Percentiles rank a stretch among this genome's conserved stretches.
Conservation (phyloP, 345 rosid genomes). For the Aurinia saxatilis region DNA sequence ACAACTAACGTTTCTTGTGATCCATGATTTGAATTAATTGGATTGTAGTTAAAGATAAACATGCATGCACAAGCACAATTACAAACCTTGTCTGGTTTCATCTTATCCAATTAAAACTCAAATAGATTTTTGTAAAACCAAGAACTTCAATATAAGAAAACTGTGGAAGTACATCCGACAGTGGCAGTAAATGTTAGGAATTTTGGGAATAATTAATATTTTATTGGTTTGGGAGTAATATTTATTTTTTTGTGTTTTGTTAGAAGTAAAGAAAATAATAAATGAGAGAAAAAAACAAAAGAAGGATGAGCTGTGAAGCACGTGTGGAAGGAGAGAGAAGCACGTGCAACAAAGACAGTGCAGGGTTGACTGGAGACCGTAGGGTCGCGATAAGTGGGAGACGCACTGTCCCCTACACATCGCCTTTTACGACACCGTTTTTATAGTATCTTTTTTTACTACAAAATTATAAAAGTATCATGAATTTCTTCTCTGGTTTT, state of each 20-base stretch:
- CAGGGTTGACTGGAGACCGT: conserved; percentile 66
- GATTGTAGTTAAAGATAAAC: conserved; percentile 14
- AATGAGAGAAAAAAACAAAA: not conserved
- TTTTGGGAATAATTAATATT: conserved; percentile 26
- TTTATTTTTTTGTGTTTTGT: not conserved
- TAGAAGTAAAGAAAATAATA: not conserved
- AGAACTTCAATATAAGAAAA: not conserved
- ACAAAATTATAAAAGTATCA: too few relatives aligned
- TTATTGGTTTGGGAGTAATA: not conserved
- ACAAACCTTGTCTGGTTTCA: conserved; percentile 7
- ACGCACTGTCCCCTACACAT: conserved; percentile 39
- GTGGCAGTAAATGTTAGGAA: conserved; percentile 32
- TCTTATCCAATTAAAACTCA: not conserved
- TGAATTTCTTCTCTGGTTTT: too few relatives aligned
- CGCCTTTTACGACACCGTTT: conserved; percentile 19
- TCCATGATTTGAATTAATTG: not conserved
- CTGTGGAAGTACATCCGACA: conserved; percentile 23
- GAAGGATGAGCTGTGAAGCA: conserved; percentile 36
- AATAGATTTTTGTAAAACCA: too few relatives aligned
- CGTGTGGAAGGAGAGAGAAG: conserved; percentile 35
- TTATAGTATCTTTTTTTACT: too few relatives aligned
- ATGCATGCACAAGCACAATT: conserved; percentile 17
- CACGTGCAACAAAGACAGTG: conserved; percentile 39
- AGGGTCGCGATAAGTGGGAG: conserved; percentile 40
- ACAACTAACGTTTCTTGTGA: conserved; percentile 16